phyloP scores from a whole-genome alignment of 2,329 filamentous ascomycete genomes.

The Aaosphaeria arxii region DNA sequence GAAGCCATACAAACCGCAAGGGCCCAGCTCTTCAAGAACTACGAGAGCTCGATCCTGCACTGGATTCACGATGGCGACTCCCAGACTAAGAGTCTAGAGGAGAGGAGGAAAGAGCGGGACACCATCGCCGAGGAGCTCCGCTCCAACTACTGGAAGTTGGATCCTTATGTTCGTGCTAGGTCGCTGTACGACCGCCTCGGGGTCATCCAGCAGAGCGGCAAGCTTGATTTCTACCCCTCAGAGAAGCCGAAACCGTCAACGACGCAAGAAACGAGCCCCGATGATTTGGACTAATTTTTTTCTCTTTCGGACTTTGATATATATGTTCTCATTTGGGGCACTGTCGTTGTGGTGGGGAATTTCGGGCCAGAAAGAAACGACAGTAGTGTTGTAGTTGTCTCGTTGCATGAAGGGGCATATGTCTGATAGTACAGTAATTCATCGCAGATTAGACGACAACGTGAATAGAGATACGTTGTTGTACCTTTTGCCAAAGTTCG shows the following conservation, averaged over 20 bases:
- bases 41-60: conserved; percentile 68
- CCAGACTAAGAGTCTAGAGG: conserved; percentile 34
- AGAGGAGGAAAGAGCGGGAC: conserved; percentile 57
- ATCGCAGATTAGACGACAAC: no score
- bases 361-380: no score
- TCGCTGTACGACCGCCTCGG: conserved; percentile 82
- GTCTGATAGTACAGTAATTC: no score
- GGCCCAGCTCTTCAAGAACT: conserved; percentile 64
- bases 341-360: no score
- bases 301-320: no score
- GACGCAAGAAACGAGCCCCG: conserved; percentile 1
- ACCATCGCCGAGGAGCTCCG: conserved; percentile 62
- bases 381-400: no score
- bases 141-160: conserved; percentile 82
- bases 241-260: neutral
- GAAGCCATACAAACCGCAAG: conserved; percentile 64
- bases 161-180: conserved; percentile 80
- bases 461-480: no score
- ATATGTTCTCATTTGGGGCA: no score
- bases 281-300: conserved; percentile 5
- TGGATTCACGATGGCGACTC: conserved; percentile 65
- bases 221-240: conserved; percentile 6
- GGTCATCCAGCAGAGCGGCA: conserved; percentile 64
- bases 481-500: no score
- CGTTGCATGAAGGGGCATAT: no score